phyloP scores from a whole-genome alignment of 1,284 basidiomycete genomes.

The Ceratorhiza oryzae-sativae region DNA sequence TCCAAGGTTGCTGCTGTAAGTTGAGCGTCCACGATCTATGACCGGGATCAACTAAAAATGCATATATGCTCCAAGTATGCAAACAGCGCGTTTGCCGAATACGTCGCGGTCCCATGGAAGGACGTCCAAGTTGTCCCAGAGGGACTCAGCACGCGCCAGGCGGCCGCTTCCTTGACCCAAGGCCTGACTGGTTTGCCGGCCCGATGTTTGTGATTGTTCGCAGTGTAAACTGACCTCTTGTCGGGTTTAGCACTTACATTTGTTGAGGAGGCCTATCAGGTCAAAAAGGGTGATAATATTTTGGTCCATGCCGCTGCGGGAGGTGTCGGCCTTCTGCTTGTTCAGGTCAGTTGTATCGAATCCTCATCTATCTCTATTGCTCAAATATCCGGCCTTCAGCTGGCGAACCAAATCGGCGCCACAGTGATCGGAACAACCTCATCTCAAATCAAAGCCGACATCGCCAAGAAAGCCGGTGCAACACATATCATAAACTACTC shows the following conservation, averaged over 20 bases:
- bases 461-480: conserved; percentile 85
- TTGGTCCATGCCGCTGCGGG: conserved; percentile 92
- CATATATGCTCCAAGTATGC: conserved; percentile 54
- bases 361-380: conserved; percentile 16
- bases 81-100: conserved; percentile 75
- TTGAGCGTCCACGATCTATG: background rate
- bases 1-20: conserved; percentile 61
- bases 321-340: conserved; percentile 60
- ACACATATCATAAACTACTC: conserved; percentile 87
- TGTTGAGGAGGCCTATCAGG: conserved; percentile 82
- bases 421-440: conserved; percentile 96
- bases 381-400: conserved; percentile 62
- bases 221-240: background rate
- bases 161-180: conserved; percentile 74
- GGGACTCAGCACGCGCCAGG: conserved; percentile 67
- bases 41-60: conserved; percentile 19
- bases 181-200: conserved; percentile 65
- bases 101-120: conserved; percentile 71
- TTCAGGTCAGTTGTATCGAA: conserved; percentile 51
- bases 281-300: conserved; percentile 76
- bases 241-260: conserved; percentile 65
- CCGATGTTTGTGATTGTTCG: background rate
- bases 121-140: conserved; percentile 67
- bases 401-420: conserved; percentile 66
- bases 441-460: conserved; percentile 79